These are phyloP conservation scores for Mollisia scopiformis DNA, from an alignment of 2,329 filamentous ascomycete genomes.

Conservation along the genomic window DNA sequence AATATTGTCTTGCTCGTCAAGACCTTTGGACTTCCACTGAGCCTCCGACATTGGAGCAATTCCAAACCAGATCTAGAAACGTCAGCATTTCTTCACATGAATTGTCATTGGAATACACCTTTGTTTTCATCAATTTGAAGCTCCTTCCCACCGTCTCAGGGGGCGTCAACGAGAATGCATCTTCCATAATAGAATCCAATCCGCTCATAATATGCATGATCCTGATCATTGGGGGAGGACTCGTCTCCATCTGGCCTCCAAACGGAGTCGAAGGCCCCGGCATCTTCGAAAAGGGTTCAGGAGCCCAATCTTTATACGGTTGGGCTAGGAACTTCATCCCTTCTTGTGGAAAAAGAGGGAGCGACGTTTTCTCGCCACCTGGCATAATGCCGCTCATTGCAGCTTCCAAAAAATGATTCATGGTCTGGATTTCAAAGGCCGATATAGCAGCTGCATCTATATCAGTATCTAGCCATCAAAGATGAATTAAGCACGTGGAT, in stretches of 20 bases:
- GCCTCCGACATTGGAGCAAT: conserved; percentile 24
- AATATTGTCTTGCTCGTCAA: conserved; percentile 26
- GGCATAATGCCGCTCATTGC: conserved; percentile 24
- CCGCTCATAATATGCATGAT: conserved; percentile 20
- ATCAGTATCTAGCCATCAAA: neutral
- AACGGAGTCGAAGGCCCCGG: conserved; percentile 16
- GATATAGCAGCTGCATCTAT: conserved; percentile 6
- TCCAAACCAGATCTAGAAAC: conserved; percentile 28
- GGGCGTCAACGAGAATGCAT: conserved; percentile 1
- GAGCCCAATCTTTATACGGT: conserved; percentile 28
- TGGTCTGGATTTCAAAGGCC: conserved; percentile 16
- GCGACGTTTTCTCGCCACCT: conserved; percentile 11
- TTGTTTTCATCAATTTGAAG: conserved; percentile 23
- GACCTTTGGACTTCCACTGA: conserved; percentile 24
- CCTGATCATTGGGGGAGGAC: conserved; percentile 21
- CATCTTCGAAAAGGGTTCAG: conserved; percentile 22
- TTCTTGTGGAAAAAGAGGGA: conserved; percentile 19
- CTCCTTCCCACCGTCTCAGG: conserved; percentile 17
- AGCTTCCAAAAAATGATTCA: conserved; percentile 20
- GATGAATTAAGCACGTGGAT: neutral
- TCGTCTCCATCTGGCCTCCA: conserved; percentile 9
- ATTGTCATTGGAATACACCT: conserved; percentile 6
- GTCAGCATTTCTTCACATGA: neutral
- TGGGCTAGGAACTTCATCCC: conserved; percentile 13
- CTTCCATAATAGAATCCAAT: conserved; percentile 15